Base-by-base conservation (phyloP, 2,329 filamentous ascomycete species). In the Cladophialophora bantiana region DNA sequence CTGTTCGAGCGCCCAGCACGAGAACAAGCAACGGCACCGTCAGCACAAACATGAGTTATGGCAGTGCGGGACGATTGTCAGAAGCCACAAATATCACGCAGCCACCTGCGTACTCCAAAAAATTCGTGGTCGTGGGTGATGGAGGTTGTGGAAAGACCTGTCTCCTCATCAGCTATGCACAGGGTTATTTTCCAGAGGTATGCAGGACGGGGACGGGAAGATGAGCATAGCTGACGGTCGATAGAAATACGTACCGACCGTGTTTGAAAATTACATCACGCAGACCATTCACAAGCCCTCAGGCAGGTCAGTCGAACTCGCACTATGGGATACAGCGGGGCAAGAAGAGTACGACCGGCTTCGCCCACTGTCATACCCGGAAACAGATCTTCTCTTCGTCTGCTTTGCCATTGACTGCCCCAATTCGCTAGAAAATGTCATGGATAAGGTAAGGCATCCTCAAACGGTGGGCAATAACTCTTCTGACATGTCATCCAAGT, bases 191-290 rank as follows among this genome's bases (percentile, higher is more conserved):
- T 78, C 95, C 95, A 81, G 94, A 99, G 91, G 95, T 97, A 84
- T 73, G 85, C 71, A 66, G 40, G 18, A 15, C 20, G 26, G 3
- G 35, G 13, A 10, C 9, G 15, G 61, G 62, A n/a, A 42, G 13
- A 36, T 48, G n/a, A 53, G 26, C 59, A 50, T 59, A 59, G 61
- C 45, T 52, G 63, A 61, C 15, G 26, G 48, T 56, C 18, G 36
- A 10, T 75, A 99, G 95, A 98, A 97, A 98, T 99, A 99, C 76
- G 95, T 99, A 48, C 95, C 95, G 3, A 99, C 95, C 1, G 95
- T 99, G 60, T 99, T 99, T 79, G 95, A 99, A 78, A 99, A 99
- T 84, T 99, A 99, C 87, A 98, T 99, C 82, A 97, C 95, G 62
- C 94, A 97, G 79, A 96, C 94, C 65, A 91, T 89, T 67, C 95